These are phyloP conservation scores for Umbelopsis sp. DNA, from an alignment of 192 early-diverging fungal genomes.

Conservation along the genomic window DNA sequence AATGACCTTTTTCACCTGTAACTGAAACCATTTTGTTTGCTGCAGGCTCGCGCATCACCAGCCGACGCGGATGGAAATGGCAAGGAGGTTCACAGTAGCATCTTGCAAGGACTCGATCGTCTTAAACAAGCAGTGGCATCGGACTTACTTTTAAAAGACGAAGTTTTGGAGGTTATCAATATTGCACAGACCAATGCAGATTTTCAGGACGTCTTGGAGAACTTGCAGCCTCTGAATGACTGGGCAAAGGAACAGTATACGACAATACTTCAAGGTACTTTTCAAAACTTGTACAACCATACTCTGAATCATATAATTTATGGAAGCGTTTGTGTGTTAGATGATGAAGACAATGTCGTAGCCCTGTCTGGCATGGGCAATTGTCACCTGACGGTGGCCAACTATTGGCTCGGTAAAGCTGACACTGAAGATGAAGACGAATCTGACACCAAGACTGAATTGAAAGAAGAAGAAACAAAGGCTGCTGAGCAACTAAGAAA, in stretches of 20 bases:
- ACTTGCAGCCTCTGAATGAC: constrained; percentile 11
- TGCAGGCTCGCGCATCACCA: background rate
- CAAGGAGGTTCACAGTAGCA: background rate
- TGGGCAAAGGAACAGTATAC: constrained; percentile 24
- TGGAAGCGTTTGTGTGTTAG: background rate
- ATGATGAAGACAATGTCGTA: constrained; percentile 12
- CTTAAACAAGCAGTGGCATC: background rate
- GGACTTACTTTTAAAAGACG: background rate
- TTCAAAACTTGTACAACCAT: background rate
- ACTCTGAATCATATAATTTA: background rate
- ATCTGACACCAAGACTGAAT: constrained; percentile 13
- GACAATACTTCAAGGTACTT: constrained; percentile 8
- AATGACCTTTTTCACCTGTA: background rate
- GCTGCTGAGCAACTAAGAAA: constrained; percentile 24
- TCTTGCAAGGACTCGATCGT: background rate
- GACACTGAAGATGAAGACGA: constrained; percentile 19
- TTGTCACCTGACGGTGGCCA: constrained; percentile 28
- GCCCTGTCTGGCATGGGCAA: constrained; percentile 27
- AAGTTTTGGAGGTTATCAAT: background rate
- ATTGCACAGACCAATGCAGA: constrained; percentile 27
- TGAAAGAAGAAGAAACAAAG: constrained; percentile 27
- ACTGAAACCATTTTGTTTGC: no score
- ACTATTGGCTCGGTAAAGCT: constrained; percentile 32
- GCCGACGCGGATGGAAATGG: background rate
- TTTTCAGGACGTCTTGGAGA: constrained; percentile 11